phyloP scores from a whole-genome alignment of 805 yeast species.

The Yamadazyma philogaea region DNA sequence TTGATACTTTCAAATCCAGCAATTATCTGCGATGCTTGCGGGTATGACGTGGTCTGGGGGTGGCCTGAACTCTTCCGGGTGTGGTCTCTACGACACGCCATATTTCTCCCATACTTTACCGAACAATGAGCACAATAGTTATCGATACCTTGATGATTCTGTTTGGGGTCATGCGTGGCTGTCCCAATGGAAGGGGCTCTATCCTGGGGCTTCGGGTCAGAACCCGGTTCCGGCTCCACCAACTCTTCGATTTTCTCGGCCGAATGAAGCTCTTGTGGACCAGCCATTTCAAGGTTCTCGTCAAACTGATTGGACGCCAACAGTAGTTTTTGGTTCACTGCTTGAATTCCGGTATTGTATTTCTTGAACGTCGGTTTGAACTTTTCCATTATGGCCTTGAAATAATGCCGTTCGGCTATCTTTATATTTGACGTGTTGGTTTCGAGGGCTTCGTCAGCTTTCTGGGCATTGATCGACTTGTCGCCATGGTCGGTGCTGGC shows the following conservation, averaged over 20 bases:
- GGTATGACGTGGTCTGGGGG: neutral
- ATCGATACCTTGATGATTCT: neutral
- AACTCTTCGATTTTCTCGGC: neutral
- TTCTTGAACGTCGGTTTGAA: slow-evolving; percentile 46
- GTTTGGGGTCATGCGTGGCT: neutral
- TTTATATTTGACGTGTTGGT: slow-evolving; percentile 49
- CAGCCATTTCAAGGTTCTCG: neutral
- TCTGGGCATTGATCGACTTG: slow-evolving; percentile 9
- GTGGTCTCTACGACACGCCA: slow-evolving; percentile 1
- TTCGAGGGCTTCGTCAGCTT: slow-evolving; percentile 44
- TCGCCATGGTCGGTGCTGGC: slow-evolving; percentile 8
- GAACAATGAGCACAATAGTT: slow-evolving; percentile 10
- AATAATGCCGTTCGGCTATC: slow-evolving; percentile 50
- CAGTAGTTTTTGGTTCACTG: slow-evolving; percentile 14
- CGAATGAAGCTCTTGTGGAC: neutral
- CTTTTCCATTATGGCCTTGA: slow-evolving; percentile 43
- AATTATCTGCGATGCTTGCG: neutral
- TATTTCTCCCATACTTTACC: slow-evolving; percentile 1
- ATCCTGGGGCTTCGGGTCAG: neutral
- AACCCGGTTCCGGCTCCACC: neutral
- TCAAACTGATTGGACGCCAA: slow-evolving; percentile 4
- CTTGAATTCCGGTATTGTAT: slow-evolving; percentile 34
- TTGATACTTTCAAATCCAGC: neutral
- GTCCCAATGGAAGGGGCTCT: neutral
- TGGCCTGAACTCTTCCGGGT: neutral